Evolutionary conservation across 495 filamentous ascomycete species (phyloP).

Genomic region (Xylaria flabelliformis): DNA sequence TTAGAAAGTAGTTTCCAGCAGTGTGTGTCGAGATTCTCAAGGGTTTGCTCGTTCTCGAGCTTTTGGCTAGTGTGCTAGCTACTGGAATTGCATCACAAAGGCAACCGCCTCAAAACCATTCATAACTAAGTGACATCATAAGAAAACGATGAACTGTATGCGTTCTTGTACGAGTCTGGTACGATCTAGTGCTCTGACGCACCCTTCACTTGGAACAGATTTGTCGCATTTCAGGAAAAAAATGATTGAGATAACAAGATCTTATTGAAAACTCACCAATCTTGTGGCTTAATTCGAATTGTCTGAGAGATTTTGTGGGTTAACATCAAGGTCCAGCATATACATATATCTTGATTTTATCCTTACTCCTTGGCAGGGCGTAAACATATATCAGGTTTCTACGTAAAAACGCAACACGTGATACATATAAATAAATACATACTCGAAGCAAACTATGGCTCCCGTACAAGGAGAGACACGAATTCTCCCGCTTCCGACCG

Average conservation of each 20-base stretch:
- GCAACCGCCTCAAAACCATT: not conserved
- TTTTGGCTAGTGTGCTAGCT: not conserved
- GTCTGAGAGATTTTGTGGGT: not conserved
- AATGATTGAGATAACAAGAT: not conserved
- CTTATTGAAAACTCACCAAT: not conserved
- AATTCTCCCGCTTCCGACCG: not conserved
- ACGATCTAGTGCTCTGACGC: not conserved
- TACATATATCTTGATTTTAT: not conserved
- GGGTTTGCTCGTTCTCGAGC: not conserved
- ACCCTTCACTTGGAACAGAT: not conserved
- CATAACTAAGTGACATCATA: conserved; percentile 4
- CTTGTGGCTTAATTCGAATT: not conserved
- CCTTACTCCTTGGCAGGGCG: not conserved
- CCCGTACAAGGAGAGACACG: not conserved
- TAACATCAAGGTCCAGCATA: not conserved
- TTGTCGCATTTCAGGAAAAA: not conserved
- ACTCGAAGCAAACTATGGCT: not conserved
- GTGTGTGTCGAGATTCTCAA: not conserved
- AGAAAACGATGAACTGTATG: not conserved
- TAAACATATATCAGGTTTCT: not conserved
- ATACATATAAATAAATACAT: not conserved
- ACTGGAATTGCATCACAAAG: not conserved
- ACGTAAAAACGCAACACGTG: not conserved
- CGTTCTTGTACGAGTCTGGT: not conserved
- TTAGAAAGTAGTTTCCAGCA: not conserved